Base-by-base conservation (phyloP, 495 filamentous ascomycete genomes). In the Trichoderma parareesei region DNA sequence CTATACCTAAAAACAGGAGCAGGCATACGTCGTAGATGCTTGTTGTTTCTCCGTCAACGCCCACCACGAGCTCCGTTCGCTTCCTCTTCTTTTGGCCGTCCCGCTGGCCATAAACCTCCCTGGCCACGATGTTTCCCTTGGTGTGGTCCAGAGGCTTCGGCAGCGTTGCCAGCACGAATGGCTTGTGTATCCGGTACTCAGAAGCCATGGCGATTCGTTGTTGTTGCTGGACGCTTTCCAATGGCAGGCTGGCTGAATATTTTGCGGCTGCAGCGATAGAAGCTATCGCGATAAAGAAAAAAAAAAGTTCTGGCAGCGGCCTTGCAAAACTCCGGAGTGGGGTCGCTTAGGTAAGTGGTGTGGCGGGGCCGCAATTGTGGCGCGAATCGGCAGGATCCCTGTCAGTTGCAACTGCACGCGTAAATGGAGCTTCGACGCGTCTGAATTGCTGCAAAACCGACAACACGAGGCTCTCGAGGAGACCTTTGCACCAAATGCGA, bases 41-140 rank as follows among this genome's bases (percentile, higher is more conserved):
- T 14, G 97, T 82, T 14, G 90, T 88, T 71, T 97, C 92, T 64
- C 92, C 92, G 77, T 99, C 92, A 70, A 97, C 86, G 9, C 89
- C 90, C 9, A 94, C 86, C 13, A 84, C 89, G 63, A 98, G 75
- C 75, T 99, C 95, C 18, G 79, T 75, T 59, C 94, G 83, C 78
- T 97, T 97, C 71, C 90, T 84, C 79, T 93, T 96, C 78, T 84
- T 90, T 41, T 82, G 83, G 18, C 87, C 87, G 46, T 84, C 81
- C 61, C 90, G 73, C 69, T 77, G 78, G 71, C 89, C 85, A 71
- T 84, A 87, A 40, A 95, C 91, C 67, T 90, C 87, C 64, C 85
- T 83, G 61, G 87, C 82, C 16, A 79, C 79, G 66, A 88, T 85
- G 53, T 84, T 81, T 37, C 85, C 84, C 38, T 78, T 82, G 16